These are phyloP conservation scores for Coemansia sp. DNA, from an alignment of 192 early-diverging fungal genomes.

Conservation along the genomic window DNA sequence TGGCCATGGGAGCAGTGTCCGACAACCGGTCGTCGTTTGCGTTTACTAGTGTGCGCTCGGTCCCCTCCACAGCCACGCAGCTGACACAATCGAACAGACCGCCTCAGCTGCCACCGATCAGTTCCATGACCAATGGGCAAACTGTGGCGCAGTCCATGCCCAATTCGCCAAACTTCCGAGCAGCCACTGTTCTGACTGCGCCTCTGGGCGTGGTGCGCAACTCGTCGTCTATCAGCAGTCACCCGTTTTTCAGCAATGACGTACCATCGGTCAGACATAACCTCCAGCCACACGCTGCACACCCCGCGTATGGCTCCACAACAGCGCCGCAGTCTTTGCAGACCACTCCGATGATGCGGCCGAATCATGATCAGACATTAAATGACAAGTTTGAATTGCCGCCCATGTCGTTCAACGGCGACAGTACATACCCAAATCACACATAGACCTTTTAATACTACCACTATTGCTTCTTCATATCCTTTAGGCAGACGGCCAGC, in stretches of 20 bases:
- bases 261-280: slow-evolving; percentile 48
- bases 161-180: slow-evolving; percentile 31
- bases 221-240: slow-evolving; percentile 3
- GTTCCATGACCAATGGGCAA: background rate
- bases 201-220: background rate
- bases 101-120: background rate
- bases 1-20: slow-evolving; percentile 10
- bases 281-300: slow-evolving; percentile 16
- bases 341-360: slow-evolving; percentile 41
- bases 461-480: slow-evolving; percentile 22
- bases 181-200: background rate
- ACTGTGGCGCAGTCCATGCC: slow-evolving; percentile 42
- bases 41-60: background rate
- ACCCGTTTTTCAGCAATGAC: slow-evolving; percentile 42
- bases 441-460: background rate
- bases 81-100: background rate
- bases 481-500: slow-evolving; percentile 16
- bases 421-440: background rate
- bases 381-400: slow-evolving; percentile 24
- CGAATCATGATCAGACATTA: slow-evolving; percentile 8
- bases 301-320: slow-evolving; percentile 1
- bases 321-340: slow-evolving; percentile 28
- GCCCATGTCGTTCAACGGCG: background rate
- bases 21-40: background rate
- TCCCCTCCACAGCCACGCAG: background rate